Evolutionary conservation across 805 yeast species (phyloP).

Genomic region (Sungouiozyma ichnusensis): DNA sequence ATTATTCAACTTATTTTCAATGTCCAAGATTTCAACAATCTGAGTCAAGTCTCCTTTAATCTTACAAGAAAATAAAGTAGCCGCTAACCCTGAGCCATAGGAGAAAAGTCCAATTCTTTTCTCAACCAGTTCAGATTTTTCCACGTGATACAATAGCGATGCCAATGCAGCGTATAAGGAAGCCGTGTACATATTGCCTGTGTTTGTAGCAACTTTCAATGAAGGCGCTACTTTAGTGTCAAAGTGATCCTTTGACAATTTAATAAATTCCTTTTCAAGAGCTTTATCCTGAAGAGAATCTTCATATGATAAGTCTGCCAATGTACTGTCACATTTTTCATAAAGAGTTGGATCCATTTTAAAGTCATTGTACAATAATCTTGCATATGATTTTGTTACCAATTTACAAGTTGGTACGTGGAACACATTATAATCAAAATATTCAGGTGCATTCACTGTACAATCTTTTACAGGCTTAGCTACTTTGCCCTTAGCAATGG

Average conservation of each 20-base stretch:
- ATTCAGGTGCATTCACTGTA: conserved; percentile 57
- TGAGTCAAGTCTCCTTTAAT: conserved; percentile 71
- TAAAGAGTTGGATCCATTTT: conserved; percentile 54
- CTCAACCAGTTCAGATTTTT: conserved; percentile 59
- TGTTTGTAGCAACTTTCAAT: conserved; percentile 81
- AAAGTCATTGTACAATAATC: conserved; percentile 83
- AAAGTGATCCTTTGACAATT: conserved; percentile 57
- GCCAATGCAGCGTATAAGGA: conserved; percentile 80
- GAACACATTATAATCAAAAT: conserved; percentile 88
- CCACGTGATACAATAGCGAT: conserved; percentile 67
- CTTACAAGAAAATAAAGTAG: conserved; percentile 70
- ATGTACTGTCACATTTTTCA: conserved; percentile 44
- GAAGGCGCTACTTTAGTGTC: conserved; percentile 69
- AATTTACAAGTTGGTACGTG: conserved; percentile 97
- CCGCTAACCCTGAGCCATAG: conserved; percentile 94
- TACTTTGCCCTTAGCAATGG: conserved; percentile 41
- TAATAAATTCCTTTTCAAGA: conserved; percentile 77
- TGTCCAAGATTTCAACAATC: conserved; percentile 53
- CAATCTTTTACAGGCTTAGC: conserved; percentile 37
- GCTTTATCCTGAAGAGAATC: conserved; percentile 66
- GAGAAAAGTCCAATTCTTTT: conserved; percentile 90
- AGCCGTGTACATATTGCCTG: conserved; percentile 97
- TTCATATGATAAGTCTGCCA: conserved; percentile 56
- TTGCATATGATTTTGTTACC: conserved; percentile 84
- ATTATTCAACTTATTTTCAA: conserved; percentile 50